These are phyloP conservation scores for Annulohypoxylon moriforme DNA, from an alignment of 495 filamentous ascomycete genomes.

Conservation along the genomic window DNA sequence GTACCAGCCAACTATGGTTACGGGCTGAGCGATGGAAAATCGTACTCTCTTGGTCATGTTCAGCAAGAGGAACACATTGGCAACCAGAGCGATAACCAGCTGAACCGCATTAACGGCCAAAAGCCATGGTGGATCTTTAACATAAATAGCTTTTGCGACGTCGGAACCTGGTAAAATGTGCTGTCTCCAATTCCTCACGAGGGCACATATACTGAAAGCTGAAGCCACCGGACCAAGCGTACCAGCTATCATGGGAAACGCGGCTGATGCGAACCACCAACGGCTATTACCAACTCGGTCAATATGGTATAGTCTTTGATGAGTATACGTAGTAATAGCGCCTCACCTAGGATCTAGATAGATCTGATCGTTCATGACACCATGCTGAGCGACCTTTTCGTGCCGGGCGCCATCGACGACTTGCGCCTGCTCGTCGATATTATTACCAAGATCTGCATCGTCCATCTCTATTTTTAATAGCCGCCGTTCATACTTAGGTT, in stretches of 20 bases:
- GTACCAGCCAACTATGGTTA: conserved; percentile 71
- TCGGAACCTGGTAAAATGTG: conserved; percentile 63
- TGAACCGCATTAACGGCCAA: conserved; percentile 79
- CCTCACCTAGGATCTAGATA: conserved; percentile 67
- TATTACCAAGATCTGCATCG: conserved; percentile 66
- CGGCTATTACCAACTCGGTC: conserved; percentile 55
- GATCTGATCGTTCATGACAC: conserved; percentile 45
- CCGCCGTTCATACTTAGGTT: not conserved
- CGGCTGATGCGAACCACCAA: conserved; percentile 90
- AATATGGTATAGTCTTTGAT: not conserved
- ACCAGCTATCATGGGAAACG: conserved; percentile 82
- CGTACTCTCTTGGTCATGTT: conserved; percentile 86
- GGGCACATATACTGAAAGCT: conserved; percentile 81
- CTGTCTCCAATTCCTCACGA: conserved; percentile 79
- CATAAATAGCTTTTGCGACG: conserved; percentile 60
- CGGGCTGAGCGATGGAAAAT: conserved; percentile 81
- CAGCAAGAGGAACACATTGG: conserved; percentile 78
- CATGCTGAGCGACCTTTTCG: conserved; percentile 51
- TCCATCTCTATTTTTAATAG: conserved; percentile 61
- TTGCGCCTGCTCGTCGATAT: conserved; percentile 62
- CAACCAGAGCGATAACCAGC: conserved; percentile 72
- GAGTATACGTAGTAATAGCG: not conserved
- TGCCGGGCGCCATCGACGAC: conserved; percentile 54
- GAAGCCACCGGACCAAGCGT: conserved; percentile 86
- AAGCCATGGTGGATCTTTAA: conserved; percentile 79